Percentiles rank a stretch among this genome's conserved stretches.
phyloP scores from a whole-genome alignment of 1,284 basidiomycete species.

The Leccinum fuscescens region DNA sequence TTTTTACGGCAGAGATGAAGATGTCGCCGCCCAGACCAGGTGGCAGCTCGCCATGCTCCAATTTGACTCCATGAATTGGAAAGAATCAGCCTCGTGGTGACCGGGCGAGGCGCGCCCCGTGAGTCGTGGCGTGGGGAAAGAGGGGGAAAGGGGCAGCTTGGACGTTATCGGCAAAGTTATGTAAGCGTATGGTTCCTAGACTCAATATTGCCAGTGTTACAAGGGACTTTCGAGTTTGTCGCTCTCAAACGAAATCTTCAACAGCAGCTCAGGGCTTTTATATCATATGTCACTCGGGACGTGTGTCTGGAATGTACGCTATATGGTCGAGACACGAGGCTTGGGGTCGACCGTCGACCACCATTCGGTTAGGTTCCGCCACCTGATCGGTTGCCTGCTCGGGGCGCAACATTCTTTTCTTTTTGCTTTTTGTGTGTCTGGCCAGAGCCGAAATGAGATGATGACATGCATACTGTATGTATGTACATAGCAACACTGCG shows the following conservation, averaged over 20 bases:
- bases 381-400: constrained; percentile 5
- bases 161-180: background rate
- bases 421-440: background rate
- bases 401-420: background rate
- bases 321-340: background rate
- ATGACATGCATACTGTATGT: background rate
- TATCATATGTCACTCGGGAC: constrained; percentile 37
- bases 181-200: background rate
- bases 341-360: background rate
- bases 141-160: background rate
- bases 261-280: background rate
- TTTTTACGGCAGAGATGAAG: constrained; percentile 4
- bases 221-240: background rate
- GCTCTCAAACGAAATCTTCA: background rate
- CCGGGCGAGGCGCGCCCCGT: constrained; percentile 15
- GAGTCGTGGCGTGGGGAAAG: constrained; percentile 21
- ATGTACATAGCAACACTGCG: background rate
- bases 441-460: constrained; percentile 3
- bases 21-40: background rate
- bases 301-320: constrained; percentile 38
- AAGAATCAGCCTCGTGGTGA: constrained; percentile 12
- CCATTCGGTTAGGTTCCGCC: background rate
- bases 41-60: background rate
- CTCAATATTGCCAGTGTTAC: too few relatives aligned
- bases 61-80: constrained; percentile 4